Evolutionary conservation across 2,329 filamentous ascomycete genomes (phyloP).

Genomic region (Camillea tinctor): DNA sequence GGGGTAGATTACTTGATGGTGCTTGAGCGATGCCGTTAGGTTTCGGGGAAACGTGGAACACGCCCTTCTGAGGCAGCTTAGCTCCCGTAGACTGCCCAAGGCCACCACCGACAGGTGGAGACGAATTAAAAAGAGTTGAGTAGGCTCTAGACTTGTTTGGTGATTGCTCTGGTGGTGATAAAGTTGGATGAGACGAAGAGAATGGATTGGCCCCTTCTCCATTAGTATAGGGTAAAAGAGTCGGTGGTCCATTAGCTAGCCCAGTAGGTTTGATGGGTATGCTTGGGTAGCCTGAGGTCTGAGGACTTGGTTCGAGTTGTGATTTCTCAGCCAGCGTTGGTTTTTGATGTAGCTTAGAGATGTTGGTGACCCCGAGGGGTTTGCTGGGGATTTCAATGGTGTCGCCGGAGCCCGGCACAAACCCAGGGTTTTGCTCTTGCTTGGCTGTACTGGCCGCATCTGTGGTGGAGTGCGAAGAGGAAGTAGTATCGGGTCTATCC

Average conservation of each 20-base stretch:
- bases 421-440: conserved; percentile 11
- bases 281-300: conserved; percentile 16
- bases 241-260: conserved; percentile 25
- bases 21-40: conserved; percentile 20
- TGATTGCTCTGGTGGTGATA: conserved; percentile 42
- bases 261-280: conserved; percentile 30
- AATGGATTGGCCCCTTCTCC: conserved; percentile 39
- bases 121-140: conserved; percentile 36
- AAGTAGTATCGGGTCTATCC: conserved; percentile 28
- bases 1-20: conserved; percentile 20
- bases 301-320: conserved; percentile 18
- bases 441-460: conserved; percentile 23
- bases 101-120: conserved; percentile 24
- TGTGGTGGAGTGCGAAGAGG: conserved; percentile 23
- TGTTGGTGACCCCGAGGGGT: conserved; percentile 8
- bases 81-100: conserved; percentile 11
- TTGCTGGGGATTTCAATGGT: conserved; percentile 23
- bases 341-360: conserved; percentile 10
- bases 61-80: conserved; percentile 30
- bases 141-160: conserved; percentile 41
- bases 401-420: conserved; percentile 9
- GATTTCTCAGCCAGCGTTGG: conserved; percentile 12
- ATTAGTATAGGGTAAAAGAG: conserved; percentile 30
- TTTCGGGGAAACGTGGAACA: conserved; percentile 31
- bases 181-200: conserved; percentile 42